Base-by-base conservation (phyloP, 108 stramenopile species). In the Aurantiochytrium sp. region DNA sequence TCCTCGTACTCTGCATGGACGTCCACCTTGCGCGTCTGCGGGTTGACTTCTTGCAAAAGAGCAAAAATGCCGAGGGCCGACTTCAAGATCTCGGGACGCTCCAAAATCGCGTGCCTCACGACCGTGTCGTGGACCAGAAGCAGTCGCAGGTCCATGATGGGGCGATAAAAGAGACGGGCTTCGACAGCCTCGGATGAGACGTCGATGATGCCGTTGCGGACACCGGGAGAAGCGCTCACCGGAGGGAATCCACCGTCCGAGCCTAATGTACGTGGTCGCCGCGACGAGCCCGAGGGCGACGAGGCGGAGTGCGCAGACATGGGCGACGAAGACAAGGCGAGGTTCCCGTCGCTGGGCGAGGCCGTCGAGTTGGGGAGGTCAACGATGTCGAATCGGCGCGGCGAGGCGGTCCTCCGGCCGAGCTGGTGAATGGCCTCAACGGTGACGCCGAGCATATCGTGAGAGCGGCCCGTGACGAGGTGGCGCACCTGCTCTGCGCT, bases 201-300 rank as follows among this genome's bases (percentile, higher is more conserved):
- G 1, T 81, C 73, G 24, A 81, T 24, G 8, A 81, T 48, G 73
- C 6, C 12, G 45, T 41, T 41, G 42, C 32, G 12, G 6, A 19
- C 6, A 12, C 73, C 73, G 6, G 45, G 27, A 8, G 27, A 6
- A 19, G 32, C 27, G 2, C 34, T 65, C 59, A 65, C 1, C 10
- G 73, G 73, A n/a, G 73, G 73, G 24, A 81, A 81, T 12, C 73
- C 73, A 27, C 73, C 73, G 39, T 81, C 73, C 17, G 3, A 24
- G 8, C 73, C 73, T 12, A 81, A 24, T 19, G 39, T 81, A 24
- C 73, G 73, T 8, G 19, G 6, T 19, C 73, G 73, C 32, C 73
- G 73, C 27, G 59, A 2, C 8, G 59, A 24, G 59, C 12, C 27
- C 24, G 32, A 12, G 8, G 59, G 24, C 17, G 50, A 8, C 50